Evolutionary conservation across 805 yeast genomes (phyloP).

Genomic region (Saturnispora diversa): DNA sequence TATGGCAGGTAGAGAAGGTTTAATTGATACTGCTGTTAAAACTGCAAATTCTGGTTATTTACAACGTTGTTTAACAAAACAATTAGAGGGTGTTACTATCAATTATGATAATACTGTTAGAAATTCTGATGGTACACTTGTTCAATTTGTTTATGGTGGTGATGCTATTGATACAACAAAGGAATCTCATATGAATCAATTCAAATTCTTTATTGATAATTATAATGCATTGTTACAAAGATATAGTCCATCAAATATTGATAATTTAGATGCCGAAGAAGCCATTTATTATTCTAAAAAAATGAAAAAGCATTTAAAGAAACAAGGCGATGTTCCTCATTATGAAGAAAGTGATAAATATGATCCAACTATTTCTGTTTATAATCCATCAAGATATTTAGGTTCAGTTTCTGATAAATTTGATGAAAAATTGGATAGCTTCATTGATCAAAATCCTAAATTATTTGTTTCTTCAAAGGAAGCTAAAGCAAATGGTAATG

Average conservation of each 20-base stretch:
- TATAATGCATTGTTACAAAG: constrained; percentile 78
- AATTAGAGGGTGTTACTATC: constrained; percentile 92
- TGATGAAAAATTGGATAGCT: constrained; percentile 69
- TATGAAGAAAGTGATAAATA: constrained; percentile 54
- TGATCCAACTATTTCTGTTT: constrained; percentile 83
- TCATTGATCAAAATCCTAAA: constrained; percentile 47
- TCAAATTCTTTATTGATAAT: constrained; percentile 87
- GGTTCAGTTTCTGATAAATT: constrained; percentile 92
- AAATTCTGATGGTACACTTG: constrained; percentile 87
- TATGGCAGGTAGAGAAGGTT: constrained; percentile 99
- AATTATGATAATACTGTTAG: constrained; percentile 92
- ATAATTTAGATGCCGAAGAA: constrained; percentile 73
- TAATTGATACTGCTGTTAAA: constrained; percentile 98
- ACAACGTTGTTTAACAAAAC: constrained; percentile 97
- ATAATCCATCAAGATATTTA: constrained; percentile 79
- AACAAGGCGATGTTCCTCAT: constrained; percentile 56
- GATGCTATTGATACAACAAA: constrained; percentile 91
- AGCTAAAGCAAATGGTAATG: constrained; percentile 34
- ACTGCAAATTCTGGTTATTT: constrained; percentile 97
- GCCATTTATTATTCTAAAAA: constrained; percentile 80
- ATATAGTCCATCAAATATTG: constrained; percentile 74
- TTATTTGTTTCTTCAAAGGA: constrained; percentile 50
- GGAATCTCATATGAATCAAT: constrained; percentile 89
- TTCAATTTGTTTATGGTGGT: constrained; percentile 96
- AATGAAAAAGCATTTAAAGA: constrained; percentile 61